phyloP scores from a whole-genome alignment of 2,329 filamentous ascomycete species.

The Fusarium phyllophilum region DNA sequence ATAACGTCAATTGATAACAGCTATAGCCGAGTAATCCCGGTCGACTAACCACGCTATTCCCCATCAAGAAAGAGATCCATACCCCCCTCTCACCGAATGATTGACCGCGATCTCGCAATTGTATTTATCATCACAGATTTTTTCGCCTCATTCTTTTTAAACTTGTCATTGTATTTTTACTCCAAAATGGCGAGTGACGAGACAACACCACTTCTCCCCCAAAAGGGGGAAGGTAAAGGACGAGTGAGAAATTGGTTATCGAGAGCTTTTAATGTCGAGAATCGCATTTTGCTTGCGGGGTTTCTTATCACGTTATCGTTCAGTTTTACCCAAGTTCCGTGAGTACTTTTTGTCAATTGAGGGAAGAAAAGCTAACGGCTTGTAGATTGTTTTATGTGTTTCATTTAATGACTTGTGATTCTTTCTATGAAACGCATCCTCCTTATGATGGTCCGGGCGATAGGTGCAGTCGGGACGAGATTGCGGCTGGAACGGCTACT shows the following conservation, averaged over 20 bases:
- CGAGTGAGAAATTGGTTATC: constrained; percentile 26
- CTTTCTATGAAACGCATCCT: constrained; percentile 70
- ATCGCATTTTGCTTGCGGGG: constrained; percentile 65
- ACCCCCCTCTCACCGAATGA: constrained; percentile 26
- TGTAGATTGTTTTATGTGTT: constrained; percentile 70
- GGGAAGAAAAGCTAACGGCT: not conserved
- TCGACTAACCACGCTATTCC: constrained; percentile 5
- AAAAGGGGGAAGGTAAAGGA: constrained; percentile 10
- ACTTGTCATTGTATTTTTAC: constrained; percentile 9
- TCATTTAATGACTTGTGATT: constrained; percentile 76
- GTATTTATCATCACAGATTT: constrained; percentile 30
- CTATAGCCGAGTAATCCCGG: constrained; percentile 28
- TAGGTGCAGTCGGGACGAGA: constrained; percentile 68
- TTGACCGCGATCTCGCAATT: constrained; percentile 7
- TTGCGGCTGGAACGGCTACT: constrained; percentile 71
- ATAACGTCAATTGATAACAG: not conserved
- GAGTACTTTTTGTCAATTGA: constrained; percentile 30
- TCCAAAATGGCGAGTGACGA: constrained; percentile 37
- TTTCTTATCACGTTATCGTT: constrained; percentile 67
- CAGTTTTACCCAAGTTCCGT: constrained; percentile 62
- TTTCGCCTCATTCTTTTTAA: not conserved
- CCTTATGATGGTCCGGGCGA: constrained; percentile 59
- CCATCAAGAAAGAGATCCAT: constrained; percentile 4
- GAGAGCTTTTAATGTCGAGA: constrained; percentile 47
- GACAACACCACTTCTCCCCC: constrained; percentile 37